Evolutionary conservation across 352 stramenopile genomes (phyloP).

Genomic region (Poterioochromonas sp.): DNA sequence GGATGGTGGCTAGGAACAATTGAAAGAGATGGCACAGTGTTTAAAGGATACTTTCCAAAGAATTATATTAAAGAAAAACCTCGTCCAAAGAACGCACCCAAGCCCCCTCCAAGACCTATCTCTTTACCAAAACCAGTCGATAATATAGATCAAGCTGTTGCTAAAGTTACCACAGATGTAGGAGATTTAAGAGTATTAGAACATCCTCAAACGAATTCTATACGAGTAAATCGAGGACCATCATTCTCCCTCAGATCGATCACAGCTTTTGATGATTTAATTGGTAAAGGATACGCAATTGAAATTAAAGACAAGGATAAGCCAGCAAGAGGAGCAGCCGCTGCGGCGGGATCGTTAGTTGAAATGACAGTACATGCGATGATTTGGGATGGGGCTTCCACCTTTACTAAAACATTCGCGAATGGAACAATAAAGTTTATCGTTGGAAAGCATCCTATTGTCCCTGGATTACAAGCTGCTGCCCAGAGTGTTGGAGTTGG

Average conservation of each 20-base stretch:
- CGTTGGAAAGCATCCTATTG: background rate
- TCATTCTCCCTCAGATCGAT: background rate
- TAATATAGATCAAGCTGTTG: background rate
- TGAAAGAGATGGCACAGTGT: background rate
- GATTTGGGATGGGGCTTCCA: conserved; percentile 9
- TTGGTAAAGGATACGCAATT: background rate
- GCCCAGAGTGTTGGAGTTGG: background rate
- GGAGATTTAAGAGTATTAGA: too few species aligned
- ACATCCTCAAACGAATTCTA: too few species aligned
- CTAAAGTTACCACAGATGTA: background rate
- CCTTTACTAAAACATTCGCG: background rate
- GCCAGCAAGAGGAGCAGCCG: background rate
- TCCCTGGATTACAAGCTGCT: background rate
- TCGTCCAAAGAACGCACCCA: background rate
- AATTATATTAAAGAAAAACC: conserved; percentile 3
- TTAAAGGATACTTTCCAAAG: conserved; percentile 15
- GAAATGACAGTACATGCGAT: background rate
- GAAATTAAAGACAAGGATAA: too few species aligned
- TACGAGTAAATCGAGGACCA: too few species aligned
- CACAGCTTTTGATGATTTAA: background rate
- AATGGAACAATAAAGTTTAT: background rate
- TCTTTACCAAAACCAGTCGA: background rate
- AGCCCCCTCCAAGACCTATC: background rate
- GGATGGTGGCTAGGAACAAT: conserved; percentile 1
- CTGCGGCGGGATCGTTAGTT: background rate